Conservation (phyloP, 352 stramenopile genomes). For the Globisporangium radiosum region DNA sequence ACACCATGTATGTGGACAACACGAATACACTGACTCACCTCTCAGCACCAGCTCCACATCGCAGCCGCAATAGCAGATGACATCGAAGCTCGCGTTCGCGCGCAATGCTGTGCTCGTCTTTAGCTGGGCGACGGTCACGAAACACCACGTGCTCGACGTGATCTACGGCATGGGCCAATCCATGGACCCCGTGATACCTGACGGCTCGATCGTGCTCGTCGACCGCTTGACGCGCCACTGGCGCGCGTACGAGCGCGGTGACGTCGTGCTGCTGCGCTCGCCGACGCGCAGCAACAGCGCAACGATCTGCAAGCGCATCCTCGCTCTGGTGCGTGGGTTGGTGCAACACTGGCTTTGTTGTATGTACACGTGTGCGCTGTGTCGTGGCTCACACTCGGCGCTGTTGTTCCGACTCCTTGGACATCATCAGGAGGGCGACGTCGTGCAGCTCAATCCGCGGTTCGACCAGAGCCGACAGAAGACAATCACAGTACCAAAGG, state of each 20-base stretch:
- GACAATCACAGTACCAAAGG: slow-evolving; percentile 82
- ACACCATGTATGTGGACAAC: no score
- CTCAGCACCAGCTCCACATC: background rate
- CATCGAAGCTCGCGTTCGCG: slow-evolving; percentile 9
- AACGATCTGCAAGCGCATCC: slow-evolving; percentile 84
- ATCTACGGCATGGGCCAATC: slow-evolving; percentile 82
- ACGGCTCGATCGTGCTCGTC: slow-evolving; percentile 79
- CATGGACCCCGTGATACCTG: slow-evolving; percentile 76
- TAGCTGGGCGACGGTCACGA: slow-evolving; percentile 52
- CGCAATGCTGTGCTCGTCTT: slow-evolving; percentile 54
- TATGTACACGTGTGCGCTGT: background rate
- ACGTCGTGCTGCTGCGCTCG: slow-evolving; percentile 80
- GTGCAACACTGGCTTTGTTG: background rate
- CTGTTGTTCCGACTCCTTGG: background rate
- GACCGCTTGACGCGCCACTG: slow-evolving; percentile 70
- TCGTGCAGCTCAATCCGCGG: slow-evolving; percentile 68
- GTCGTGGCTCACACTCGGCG: background rate
- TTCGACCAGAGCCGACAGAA: slow-evolving; percentile 49
- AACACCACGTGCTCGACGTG: slow-evolving; percentile 66
- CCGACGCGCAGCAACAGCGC: slow-evolving; percentile 64
- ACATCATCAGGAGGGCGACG: slow-evolving; percentile 62
- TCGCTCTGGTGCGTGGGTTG: slow-evolving; percentile 49
- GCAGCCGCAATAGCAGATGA: background rate
- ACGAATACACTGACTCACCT: no score
- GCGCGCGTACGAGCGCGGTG: slow-evolving; percentile 54